Evolutionary conservation across 257 asterid species (phyloP).

Genomic region (Capsicum chinense): DNA sequence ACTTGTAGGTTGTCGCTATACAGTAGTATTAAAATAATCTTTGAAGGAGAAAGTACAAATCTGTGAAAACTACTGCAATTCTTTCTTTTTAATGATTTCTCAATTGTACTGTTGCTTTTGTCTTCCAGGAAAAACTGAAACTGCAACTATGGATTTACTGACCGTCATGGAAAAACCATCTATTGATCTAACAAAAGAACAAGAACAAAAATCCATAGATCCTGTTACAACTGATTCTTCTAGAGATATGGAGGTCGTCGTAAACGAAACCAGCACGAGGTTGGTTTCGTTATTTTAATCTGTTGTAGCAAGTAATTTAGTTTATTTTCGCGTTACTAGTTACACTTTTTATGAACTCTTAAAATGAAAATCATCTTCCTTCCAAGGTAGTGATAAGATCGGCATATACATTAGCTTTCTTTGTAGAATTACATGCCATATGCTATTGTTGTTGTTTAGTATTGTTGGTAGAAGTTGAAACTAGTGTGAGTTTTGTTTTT

Average conservation of each 20-base stretch:
- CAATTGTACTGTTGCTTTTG: background rate
- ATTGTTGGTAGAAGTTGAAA: background rate
- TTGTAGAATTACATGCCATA: too few relatives aligned
- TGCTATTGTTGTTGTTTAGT: background rate
- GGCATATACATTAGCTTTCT: too few relatives aligned
- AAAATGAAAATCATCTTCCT: too few relatives aligned
- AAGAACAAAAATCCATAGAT: slow-evolving; percentile 29
- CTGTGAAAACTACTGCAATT: background rate
- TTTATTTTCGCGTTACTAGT: background rate
- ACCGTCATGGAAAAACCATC: slow-evolving; percentile 39
- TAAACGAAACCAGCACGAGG: slow-evolving; percentile 46
- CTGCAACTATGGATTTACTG: slow-evolving; percentile 39
- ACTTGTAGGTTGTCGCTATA: background rate
- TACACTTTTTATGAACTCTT: background rate
- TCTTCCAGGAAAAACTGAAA: slow-evolving; percentile 50
- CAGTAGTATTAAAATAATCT: too few relatives aligned
- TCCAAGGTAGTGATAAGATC: too few relatives aligned
- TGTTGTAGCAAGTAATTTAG: background rate
- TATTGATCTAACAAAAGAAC: slow-evolving; percentile 25
- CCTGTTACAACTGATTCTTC: slow-evolving; percentile 31
- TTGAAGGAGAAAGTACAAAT: background rate
- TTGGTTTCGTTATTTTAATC: slow-evolving; percentile 29
- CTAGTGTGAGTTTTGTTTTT: background rate
- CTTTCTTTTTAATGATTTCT: background rate
- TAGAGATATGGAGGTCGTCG: slow-evolving; percentile 36